These are phyloP conservation scores for Daedalea quercina DNA, from an alignment of 768 basidiomycete species.

Conservation along the genomic window DNA sequence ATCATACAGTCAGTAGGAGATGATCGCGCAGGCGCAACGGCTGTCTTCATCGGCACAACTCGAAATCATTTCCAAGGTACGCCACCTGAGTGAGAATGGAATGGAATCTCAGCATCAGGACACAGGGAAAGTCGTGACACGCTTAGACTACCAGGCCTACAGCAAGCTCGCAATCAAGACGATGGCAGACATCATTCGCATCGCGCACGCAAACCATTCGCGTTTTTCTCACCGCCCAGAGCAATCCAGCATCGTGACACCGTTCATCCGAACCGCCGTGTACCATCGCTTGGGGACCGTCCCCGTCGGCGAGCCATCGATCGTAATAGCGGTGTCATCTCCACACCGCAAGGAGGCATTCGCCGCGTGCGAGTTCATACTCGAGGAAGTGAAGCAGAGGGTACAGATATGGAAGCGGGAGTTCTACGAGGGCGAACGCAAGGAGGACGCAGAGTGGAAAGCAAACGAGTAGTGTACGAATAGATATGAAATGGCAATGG, in stretches of 20 bases:
- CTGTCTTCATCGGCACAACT: slow-evolving; percentile 80
- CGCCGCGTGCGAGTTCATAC: slow-evolving; percentile 67
- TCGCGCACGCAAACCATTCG: slow-evolving; percentile 34
- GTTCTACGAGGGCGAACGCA: slow-evolving; percentile 66
- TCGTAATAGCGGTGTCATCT: slow-evolving; percentile 80
- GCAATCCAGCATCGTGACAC: slow-evolving; percentile 6
- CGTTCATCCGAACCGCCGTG: slow-evolving; percentile 51
- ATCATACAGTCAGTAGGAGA: slow-evolving; percentile 61
- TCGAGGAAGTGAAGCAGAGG: slow-evolving; percentile 81
- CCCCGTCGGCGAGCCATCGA: slow-evolving; percentile 73
- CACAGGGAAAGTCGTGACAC: slow-evolving; percentile 69
- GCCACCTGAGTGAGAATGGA: background rate
- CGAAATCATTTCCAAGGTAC: slow-evolving; percentile 80
- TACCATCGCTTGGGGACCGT: slow-evolving; percentile 76
- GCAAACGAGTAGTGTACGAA: slow-evolving; percentile 11
- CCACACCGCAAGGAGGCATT: slow-evolving; percentile 83
- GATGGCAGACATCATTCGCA: slow-evolving; percentile 51
- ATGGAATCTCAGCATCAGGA: slow-evolving; percentile 2
- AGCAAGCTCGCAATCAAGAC: slow-evolving; percentile 76
- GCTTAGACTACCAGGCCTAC: slow-evolving; percentile 80
- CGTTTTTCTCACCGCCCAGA: slow-evolving; percentile 31
- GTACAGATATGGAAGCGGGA: slow-evolving; percentile 93
- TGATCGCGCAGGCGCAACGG: slow-evolving; percentile 63
- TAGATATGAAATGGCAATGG: background rate
- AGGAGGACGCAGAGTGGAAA: slow-evolving; percentile 38